Evolutionary conservation across 2,329 filamentous ascomycete species (phyloP), one percentile per base, ranked within the genome.

Genomic region (Fusarium illudens): DNA sequence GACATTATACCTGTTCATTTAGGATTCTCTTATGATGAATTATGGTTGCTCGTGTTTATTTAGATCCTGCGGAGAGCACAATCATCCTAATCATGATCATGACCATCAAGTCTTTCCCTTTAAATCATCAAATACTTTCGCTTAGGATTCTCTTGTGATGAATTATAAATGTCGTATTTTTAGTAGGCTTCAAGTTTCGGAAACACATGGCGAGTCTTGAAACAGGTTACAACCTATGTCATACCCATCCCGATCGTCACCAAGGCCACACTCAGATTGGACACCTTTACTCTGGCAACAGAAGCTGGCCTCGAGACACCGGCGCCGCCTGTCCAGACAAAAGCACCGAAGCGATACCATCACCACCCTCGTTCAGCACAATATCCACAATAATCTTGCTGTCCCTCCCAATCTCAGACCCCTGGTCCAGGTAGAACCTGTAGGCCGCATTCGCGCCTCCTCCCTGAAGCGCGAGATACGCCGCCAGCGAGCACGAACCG

Each of bases 251-350:
- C 13, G 8, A n/a, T 9, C 9, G 19, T 13, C 2, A 42, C 19
- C 15, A 12, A 25, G 20, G n/a, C n/a, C n/a, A n/a, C n/a, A n/a
- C n/a, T n/a, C n/a, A n/a, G n/a, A n/a, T n/a, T n/a, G n/a, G n/a
- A n/a, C n/a, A n/a, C 17, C n/a, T 19, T 22, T 11, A 49, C 32
- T 58, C 48, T 2, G 54, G 64, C 19, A 67, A 27, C 10, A 52
- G 48, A 6, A 62, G 22, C n/a, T 55, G 50, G 1, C 62, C 64
- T 42, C 61, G 58, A 13, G 62, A 54, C 6, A 67, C 62, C 1
- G 49, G 55, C 13, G 51, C 37, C 4, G 62, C 62, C 15, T 53
- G 52, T n/a, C 64, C 64, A n/a, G 62, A 65, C 17, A 67, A 25
- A 11, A 59, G 19, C 9, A 67, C 59, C 2, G 32, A 59, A 3